phyloP scores from a whole-genome alignment of 1,139 yeast genomes.

The Meyerozyma sp. region DNA sequence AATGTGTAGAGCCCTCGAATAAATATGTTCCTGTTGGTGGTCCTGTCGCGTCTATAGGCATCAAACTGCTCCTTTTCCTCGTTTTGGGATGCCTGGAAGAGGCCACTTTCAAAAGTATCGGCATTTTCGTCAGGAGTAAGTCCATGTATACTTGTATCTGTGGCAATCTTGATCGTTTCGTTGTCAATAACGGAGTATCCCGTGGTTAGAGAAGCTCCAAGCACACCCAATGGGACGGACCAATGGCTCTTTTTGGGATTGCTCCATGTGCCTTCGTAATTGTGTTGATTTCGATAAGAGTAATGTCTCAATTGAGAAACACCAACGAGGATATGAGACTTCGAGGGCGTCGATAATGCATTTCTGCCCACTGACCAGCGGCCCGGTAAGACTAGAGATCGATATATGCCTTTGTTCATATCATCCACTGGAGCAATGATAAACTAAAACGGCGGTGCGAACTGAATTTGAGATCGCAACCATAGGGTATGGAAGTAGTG shows the following conservation, averaged over 20 bases:
- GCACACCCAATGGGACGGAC: neutral
- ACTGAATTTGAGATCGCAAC: neutral
- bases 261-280: neutral
- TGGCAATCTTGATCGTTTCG: constrained; percentile 10
- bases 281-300: neutral
- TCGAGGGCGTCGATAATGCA: neutral
- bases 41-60: constrained; percentile 18
- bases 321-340: neutral
- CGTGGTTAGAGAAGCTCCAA: neutral
- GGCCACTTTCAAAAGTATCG: constrained; percentile 66
- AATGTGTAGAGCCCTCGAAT: constrained; percentile 28
- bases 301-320: neutral
- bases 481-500: neutral
- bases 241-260: neutral
- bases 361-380: neutral
- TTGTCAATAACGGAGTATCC: neutral
- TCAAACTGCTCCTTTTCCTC: constrained; percentile 34
- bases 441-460: neutral
- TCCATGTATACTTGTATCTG: constrained; percentile 31
- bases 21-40: constrained; percentile 18
- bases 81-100: constrained; percentile 55
- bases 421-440: neutral
- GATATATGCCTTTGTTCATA: neutral
- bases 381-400: neutral
- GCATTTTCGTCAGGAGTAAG: constrained; percentile 41